Evolutionary conservation across 2,329 filamentous ascomycete species (phyloP).

Genomic region (Claviceps sorghi): DNA sequence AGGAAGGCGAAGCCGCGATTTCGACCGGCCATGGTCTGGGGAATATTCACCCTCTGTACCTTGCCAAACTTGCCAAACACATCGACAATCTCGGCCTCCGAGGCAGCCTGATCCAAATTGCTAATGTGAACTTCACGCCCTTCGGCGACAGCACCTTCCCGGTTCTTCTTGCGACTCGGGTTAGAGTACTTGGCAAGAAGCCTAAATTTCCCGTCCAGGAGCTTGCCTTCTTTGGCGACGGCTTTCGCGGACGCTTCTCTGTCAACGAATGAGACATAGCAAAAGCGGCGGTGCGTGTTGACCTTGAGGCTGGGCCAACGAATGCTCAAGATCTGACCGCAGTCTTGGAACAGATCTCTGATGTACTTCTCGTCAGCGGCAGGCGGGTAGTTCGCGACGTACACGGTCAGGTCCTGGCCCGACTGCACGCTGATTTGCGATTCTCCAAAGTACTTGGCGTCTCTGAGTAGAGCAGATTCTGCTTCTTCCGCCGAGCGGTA

Average conservation of each 20-base stretch:
- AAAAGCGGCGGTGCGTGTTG: slow-evolving; percentile 81
- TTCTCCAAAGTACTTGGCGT: slow-evolving; percentile 65
- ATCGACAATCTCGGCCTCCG: slow-evolving; percentile 53
- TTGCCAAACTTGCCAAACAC: slow-evolving; percentile 63
- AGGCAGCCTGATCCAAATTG: slow-evolving; percentile 47
- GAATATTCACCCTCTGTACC: slow-evolving; percentile 57
- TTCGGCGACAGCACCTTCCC: slow-evolving; percentile 70
- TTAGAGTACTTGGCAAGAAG: slow-evolving; percentile 75
- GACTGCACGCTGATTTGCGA: slow-evolving; percentile 58
- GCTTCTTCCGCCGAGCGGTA: slow-evolving; percentile 73
- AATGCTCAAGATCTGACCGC: slow-evolving; percentile 70
- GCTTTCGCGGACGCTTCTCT: slow-evolving; percentile 55
- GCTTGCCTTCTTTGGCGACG: slow-evolving; percentile 54
- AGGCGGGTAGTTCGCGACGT: slow-evolving; percentile 79
- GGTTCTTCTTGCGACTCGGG: slow-evolving; percentile 60
- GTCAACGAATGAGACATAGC: slow-evolving; percentile 80
- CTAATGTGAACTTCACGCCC: slow-evolving; percentile 72
- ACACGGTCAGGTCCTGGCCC: slow-evolving; percentile 68
- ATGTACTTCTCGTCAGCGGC: slow-evolving; percentile 58
- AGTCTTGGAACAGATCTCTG: slow-evolving; percentile 52
- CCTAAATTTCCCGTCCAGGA: slow-evolving; percentile 52
- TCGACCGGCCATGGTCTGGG: slow-evolving; percentile 51
- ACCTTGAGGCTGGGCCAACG: slow-evolving; percentile 85
- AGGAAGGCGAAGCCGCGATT: slow-evolving; percentile 71
- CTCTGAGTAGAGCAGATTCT: slow-evolving; percentile 62